Percentiles rank a stretch among this genome's conserved stretches.
These are phyloP conservation scores for Kregervanrija delftensis DNA, from an alignment of 805 yeast species.

Conservation along the genomic window DNA sequence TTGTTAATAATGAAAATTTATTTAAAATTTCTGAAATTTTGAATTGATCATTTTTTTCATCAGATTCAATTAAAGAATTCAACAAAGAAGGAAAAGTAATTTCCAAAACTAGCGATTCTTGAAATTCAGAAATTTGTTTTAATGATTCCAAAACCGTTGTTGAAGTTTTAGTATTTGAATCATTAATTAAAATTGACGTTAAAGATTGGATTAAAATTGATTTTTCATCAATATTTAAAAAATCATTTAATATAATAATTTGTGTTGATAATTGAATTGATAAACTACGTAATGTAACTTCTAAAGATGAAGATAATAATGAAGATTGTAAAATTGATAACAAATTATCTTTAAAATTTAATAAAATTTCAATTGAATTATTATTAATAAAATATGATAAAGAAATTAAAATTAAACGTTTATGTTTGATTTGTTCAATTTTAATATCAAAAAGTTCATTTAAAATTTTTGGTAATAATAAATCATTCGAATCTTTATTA, in stretches of 20 bases:
- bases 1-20: too few relatives aligned
- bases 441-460: slow-evolving; percentile 30
- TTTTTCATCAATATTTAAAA: slow-evolving; percentile 27
- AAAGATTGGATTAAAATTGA: slow-evolving; percentile 48
- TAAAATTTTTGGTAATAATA: slow-evolving; percentile 40
- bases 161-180: slow-evolving; percentile 44
- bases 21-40: too few relatives aligned
- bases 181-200: slow-evolving; percentile 52
- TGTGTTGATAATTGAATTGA: slow-evolving; percentile 60
- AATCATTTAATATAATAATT: slow-evolving; percentile 42
- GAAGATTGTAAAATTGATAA: slow-evolving; percentile 63
- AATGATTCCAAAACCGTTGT: slow-evolving; percentile 51
- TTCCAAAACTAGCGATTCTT: slow-evolving; percentile 38
- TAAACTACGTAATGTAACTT: slow-evolving; percentile 60
- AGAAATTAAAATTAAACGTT: slow-evolving; percentile 7
- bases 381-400: slow-evolving; percentile 8
- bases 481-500: slow-evolving; percentile 39
- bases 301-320: slow-evolving; percentile 59
- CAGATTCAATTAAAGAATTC: slow-evolving; percentile 27
- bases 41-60: too few relatives aligned
- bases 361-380: slow-evolving; percentile 20
- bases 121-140: slow-evolving; percentile 34
- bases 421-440: slow-evolving; percentile 8
- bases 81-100: slow-evolving; percentile 46
- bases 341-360: slow-evolving; percentile 55